Base-by-base conservation (phyloP, 2,329 filamentous ascomycete genomes). In the Diaporthe ilicicola region DNA sequence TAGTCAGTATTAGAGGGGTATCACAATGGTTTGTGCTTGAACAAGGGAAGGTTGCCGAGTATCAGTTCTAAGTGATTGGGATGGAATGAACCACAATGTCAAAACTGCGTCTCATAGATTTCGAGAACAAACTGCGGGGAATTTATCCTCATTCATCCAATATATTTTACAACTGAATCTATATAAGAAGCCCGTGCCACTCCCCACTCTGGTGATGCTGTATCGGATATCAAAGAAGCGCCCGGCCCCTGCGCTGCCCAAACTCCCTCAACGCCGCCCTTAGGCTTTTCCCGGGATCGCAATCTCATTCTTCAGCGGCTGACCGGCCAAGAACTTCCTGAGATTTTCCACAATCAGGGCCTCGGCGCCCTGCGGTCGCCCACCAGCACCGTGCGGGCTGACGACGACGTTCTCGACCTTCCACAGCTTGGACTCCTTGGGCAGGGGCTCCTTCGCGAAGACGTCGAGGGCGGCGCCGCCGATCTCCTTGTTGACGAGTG, bases 311-410 rank as follows among this genome's bases (percentile, higher is more conserved):
- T 84, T 89, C 77, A 92, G 75, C 69, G 83, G 76, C 82, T 91
- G 89, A 1, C 85, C 85, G 1, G 89, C 89, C 73, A 90, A 74
- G 76, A 91, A 89, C 73, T 85, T 81, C 73, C 89, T 82, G 79
- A 92, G 74, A 74, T 92, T 92, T 70, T 89, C 84, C 50, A 87
- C 86, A 73, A 91, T 90, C 76, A 92, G 79, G 7, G 75, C 83
- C 81, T 91, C 89, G 0, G 86, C 83, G 4, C 86, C 89, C 79
- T 90, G 88, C 5, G 90, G 90, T 71, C 90, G 78, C 0, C 89
- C 89, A 3, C 89, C 89, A 0, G 88, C 89, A 0, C 88, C 87
- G 73, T 90, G 88, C 0, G 88, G 88, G 66, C 86, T 88, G 29
- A 90, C 78, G 37, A 89, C 78, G 42, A 83, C 74, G 74, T 89